Percentiles rank a stretch among this genome's conserved stretches.
Conservation (phyloP, 345 rosid genomes). For the Hibiscus trionum region DNA sequence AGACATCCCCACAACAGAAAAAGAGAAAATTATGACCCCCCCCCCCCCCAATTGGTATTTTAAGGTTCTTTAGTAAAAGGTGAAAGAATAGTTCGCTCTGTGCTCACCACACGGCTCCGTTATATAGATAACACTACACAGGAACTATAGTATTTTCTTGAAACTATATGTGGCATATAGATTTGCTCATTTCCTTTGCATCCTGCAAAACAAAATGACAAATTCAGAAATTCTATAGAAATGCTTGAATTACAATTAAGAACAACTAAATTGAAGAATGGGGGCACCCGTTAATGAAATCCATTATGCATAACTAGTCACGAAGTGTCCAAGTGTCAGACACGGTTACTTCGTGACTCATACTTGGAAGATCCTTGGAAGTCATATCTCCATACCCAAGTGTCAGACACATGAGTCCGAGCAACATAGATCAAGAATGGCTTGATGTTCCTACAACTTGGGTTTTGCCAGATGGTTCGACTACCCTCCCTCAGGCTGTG, state of each 20-base stretch:
- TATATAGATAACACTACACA: neutral
- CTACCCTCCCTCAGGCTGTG: too few species aligned
- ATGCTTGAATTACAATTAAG: slow-evolving; percentile 1
- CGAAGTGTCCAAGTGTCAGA: too few species aligned
- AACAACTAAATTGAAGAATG: neutral
- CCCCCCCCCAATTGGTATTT: neutral
- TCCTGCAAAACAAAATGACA: slow-evolving; percentile 1
- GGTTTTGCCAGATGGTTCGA: neutral
- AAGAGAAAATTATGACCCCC: neutral
- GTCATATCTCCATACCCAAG: too few species aligned
- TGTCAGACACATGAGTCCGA: too few species aligned
- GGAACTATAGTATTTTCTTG: neutral
- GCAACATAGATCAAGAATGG: neutral
- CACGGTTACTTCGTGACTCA: too few species aligned
- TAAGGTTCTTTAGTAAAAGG: too few species aligned
- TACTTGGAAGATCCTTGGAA: too few species aligned
- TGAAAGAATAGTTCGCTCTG: too few species aligned
- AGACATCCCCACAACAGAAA: neutral
- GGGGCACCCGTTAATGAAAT: neutral
- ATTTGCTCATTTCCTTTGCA: neutral
- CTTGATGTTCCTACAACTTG: neutral
- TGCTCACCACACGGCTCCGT: too few species aligned
- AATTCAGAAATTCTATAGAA: neutral
- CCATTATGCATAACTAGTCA: neutral
- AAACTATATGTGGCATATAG: neutral